Percentiles rank a stretch among this genome's conserved stretches.
Conservation (phyloP, 257 asterid species). For the Cruciata laevipes region DNA sequence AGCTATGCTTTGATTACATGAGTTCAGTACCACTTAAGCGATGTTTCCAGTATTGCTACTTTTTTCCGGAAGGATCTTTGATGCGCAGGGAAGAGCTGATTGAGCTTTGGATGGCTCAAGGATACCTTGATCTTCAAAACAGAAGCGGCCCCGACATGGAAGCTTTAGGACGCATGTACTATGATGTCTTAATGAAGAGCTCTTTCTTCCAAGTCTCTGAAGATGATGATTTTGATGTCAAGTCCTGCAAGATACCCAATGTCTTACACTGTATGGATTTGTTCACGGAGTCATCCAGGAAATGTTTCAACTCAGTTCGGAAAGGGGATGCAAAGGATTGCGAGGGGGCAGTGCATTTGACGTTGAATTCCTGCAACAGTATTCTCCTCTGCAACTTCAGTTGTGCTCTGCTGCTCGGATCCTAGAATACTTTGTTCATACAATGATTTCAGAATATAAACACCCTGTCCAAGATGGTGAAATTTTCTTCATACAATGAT, state of each 20-base stretch:
- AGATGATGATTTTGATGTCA: slow-evolving; percentile 4
- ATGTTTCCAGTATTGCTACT: slow-evolving; percentile 18
- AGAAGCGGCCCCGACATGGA: neutral
- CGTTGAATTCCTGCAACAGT: too few species aligned
- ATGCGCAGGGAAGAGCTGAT: slow-evolving; percentile 22
- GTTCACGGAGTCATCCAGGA: neutral
- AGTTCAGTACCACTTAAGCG: slow-evolving; percentile 16
- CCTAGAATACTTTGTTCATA: too few species aligned
- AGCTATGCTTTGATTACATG: slow-evolving; percentile 19
- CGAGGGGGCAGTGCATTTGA: too few species aligned
- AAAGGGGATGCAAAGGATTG: neutral
- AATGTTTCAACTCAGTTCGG: slow-evolving; percentile 19
- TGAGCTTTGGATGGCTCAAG: slow-evolving; percentile 31
- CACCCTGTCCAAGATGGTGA: too few species aligned
- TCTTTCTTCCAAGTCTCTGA: slow-evolving; percentile 17
- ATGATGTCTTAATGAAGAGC: slow-evolving; percentile 8
- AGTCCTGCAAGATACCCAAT: slow-evolving; percentile 22
- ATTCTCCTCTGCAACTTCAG: too few species aligned
- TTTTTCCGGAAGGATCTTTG: slow-evolving; percentile 17
- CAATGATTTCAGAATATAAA: too few species aligned
- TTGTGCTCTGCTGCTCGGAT: too few species aligned
- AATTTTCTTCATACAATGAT: too few species aligned
- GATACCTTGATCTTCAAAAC: neutral
- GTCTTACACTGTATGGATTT: slow-evolving; percentile 23
- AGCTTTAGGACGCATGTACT: slow-evolving; percentile 3